phyloP scores from a whole-genome alignment of 2,329 filamentous ascomycete genomes.

The Onygena corvina region DNA sequence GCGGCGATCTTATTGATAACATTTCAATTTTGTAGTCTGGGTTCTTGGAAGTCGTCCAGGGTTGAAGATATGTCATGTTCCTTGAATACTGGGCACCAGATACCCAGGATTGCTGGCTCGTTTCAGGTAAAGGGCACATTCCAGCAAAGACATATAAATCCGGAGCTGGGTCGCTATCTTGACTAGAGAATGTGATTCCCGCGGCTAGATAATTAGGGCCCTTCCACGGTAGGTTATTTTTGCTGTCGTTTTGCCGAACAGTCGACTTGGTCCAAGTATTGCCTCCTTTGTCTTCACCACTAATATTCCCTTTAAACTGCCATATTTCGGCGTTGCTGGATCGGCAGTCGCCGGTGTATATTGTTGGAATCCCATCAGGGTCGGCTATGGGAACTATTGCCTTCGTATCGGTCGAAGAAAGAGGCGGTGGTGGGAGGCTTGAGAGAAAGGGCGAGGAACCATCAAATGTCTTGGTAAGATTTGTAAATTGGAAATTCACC shows the following conservation, averaged over 20 bases:
- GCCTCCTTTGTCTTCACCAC: conserved; percentile 33
- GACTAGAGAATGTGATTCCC: conserved; percentile 57
- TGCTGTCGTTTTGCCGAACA: conserved; percentile 19
- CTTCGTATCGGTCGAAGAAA: conserved; percentile 37
- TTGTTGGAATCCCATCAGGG: conserved; percentile 54
- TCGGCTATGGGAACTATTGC: conserved; percentile 59
- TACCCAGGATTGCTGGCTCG: conserved; percentile 48
- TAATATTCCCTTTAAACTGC: conserved; percentile 46
- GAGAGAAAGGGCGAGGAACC: conserved; percentile 30
- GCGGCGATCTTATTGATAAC: conserved; percentile 46
- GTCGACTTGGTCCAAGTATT: conserved; percentile 44
- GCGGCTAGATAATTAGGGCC: conserved; percentile 47
- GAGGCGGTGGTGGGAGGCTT: conserved; percentile 42
- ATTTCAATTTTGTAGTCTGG: conserved; percentile 26
- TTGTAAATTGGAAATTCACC: conserved; percentile 13
- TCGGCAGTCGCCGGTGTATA: conserved; percentile 61
- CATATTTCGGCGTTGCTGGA: conserved; percentile 12
- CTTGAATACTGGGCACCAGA: conserved; percentile 65
- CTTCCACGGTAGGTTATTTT: conserved; percentile 24
- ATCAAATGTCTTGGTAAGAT: conserved; percentile 13
- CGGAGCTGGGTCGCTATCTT: conserved; percentile 31
- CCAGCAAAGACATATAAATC: conserved; percentile 70
- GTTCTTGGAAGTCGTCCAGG: conserved; percentile 15
- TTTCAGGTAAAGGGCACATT: conserved; percentile 57
- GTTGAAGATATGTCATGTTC: conserved; percentile 53